A percentile compares a stretch with the other conserved stretches of the same genome.
Evolutionary conservation across 805 yeast genomes (phyloP).

Genomic region (Cyberlindnera xishuangbannaensis): DNA sequence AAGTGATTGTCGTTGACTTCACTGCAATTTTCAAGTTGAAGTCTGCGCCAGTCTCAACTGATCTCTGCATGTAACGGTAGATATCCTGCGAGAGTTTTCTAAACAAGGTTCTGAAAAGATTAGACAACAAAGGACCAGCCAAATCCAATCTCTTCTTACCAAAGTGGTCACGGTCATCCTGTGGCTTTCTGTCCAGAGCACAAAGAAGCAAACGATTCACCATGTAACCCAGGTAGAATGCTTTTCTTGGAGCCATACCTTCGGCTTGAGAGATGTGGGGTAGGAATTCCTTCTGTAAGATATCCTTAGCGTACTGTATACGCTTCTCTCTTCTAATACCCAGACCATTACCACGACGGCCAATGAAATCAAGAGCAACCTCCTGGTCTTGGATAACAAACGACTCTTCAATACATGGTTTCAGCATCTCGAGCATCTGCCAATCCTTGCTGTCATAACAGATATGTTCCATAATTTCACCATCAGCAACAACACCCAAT

Average conservation of each 20-base stretch:
- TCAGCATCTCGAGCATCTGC: constrained; percentile 99
- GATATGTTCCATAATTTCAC: constrained; percentile 96
- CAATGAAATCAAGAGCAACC: constrained; percentile 95
- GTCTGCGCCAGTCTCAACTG: constrained; percentile 96
- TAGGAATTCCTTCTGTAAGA: constrained; percentile 88
- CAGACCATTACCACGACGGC: constrained; percentile 95
- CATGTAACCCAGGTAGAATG: constrained; percentile 96
- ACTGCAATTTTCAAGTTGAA: constrained; percentile 95
- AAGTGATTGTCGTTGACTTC: constrained; percentile 93
- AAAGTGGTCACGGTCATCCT: constrained; percentile 98
- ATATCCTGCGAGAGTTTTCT: constrained; percentile 94
- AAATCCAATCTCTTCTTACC: constrained; percentile 97
- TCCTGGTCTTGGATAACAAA: constrained; percentile 97
- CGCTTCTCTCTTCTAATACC: constrained; percentile 98
- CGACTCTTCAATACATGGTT: constrained; percentile 99
- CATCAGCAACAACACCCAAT: constrained; percentile 97
- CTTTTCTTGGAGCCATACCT: constrained; percentile 95
- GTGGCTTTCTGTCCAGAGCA: constrained; percentile 95
- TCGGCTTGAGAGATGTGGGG: constrained; percentile 98
- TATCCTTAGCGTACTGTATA: constrained; percentile 96
- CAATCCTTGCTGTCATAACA: constrained; percentile 97
- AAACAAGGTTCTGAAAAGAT: constrained; percentile 89
- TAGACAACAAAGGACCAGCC: constrained; percentile 97
- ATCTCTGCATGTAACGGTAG: constrained; percentile 96
- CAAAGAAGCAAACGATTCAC: constrained; percentile 90